Conservation (phyloP, 306 rosid species). For the Begonia fuchsioides region DNA sequence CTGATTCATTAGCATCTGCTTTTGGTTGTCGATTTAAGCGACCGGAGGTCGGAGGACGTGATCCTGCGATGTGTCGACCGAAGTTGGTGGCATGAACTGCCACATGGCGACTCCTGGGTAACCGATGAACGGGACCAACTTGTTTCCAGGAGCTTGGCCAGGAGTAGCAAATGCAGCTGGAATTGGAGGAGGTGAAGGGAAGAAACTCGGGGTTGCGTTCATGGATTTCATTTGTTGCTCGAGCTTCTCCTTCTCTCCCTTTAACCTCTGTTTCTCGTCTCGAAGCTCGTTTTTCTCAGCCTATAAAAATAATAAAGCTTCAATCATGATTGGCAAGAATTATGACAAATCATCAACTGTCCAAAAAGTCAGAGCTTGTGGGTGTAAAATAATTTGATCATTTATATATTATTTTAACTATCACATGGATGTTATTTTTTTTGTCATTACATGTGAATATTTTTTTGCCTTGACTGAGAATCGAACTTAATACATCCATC, state of each 20-base stretch:
- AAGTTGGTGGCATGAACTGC: conserved; percentile 96
- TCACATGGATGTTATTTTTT: no score
- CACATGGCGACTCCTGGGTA: conserved; percentile 96
- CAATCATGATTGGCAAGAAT: background rate
- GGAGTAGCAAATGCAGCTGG: conserved; percentile 62
- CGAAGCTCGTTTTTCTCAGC: conserved; percentile 86
- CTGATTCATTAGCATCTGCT: background rate
- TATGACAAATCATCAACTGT: no score
- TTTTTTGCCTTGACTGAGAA: no score
- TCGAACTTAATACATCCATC: no score
- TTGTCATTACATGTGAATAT: no score
- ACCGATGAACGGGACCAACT: conserved; percentile 70
- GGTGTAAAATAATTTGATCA: no score
- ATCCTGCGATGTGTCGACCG: conserved; percentile 93
- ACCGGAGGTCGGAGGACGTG: conserved; percentile 94
- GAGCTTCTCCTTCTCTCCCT: conserved; percentile 76
- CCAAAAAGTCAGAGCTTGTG: no score
- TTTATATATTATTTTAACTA: no score
- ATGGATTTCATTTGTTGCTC: conserved; percentile 68
- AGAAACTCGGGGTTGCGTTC: conserved; percentile 54
- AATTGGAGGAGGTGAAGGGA: conserved; percentile 57
- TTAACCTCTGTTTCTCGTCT: conserved; percentile 87
- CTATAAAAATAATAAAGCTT: conserved; percentile 15
- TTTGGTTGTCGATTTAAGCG: conserved; percentile 42
- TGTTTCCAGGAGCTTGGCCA: conserved; percentile 77